Base-by-base conservation (phyloP, 345 rosid species). In the Citrus reticulata region DNA sequence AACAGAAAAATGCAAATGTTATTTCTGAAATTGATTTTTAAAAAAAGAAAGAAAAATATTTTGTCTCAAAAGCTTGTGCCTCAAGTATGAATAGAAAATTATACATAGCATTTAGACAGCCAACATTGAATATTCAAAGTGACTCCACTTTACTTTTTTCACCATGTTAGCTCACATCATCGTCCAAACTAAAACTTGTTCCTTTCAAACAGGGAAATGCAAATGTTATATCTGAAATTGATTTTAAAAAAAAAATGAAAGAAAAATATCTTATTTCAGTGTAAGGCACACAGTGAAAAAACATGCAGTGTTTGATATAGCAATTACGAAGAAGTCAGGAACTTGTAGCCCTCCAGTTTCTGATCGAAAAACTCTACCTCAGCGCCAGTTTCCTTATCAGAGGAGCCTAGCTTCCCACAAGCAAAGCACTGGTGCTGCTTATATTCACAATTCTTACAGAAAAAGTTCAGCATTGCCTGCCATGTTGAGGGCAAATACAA, bases 371-470 rank as follows among this genome's bases (percentile, higher is more conserved):
- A 51, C 55, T 29, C 78, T 84, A 95, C 99, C 95, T 96, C 92
- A 4, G 91, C 85, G 76, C 82, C 90, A 84, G 86, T 51, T 62
- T 87, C 86, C 82, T 90, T 90, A 81, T 88, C 91, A 79, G 98
- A 94, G 66, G 88, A 90, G 71, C 97, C 99, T 76, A 96, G 82
- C 80, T 88, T 86, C 78, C 91, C 91, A 87, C 99, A 96, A 67
- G 89, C 89, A 84, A 87, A 92, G 79, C 99, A 96, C 61, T 89
- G 96, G 76, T 96, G 95, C 80, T 80, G 90, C 80, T 93, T 89
- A 75, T 82, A 82, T 84, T 85, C 76, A 81, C 99, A 96, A 84
- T 94, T 96, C 84, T 84, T 87, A 80, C 98, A 96, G 25, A 78
- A 75, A 85, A 88, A 93, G 32, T 73, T 90, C 57, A 80, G 82